These are phyloP conservation scores for Penicillium longicatenatum DNA, from an alignment of 495 filamentous ascomycete genomes.

Conservation along the genomic window DNA sequence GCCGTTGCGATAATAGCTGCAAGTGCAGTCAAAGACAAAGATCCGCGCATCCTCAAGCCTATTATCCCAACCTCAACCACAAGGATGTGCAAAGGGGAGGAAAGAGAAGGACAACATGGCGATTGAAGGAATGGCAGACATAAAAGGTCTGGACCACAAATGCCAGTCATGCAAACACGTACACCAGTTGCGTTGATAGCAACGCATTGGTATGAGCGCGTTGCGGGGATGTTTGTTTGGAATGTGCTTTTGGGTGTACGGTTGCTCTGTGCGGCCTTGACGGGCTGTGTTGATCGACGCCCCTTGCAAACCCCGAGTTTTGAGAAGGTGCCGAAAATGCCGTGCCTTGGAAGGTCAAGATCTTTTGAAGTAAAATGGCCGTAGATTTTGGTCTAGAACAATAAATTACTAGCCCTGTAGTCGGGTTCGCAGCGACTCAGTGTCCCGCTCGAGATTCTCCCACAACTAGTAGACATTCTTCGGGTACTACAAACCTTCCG, in stretches of 20 bases:
- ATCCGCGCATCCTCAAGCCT: conserved; percentile 21
- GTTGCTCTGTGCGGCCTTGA: background rate
- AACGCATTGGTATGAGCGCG: background rate
- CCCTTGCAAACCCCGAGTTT: conserved; percentile 1
- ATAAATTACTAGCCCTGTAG: background rate
- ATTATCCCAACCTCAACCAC: background rate
- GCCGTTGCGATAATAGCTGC: conserved; percentile 14
- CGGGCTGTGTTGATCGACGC: background rate
- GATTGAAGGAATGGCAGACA: background rate
- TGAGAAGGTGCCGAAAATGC: background rate
- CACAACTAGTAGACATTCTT: background rate
- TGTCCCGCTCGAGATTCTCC: background rate
- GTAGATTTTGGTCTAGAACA: background rate
- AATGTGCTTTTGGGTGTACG: background rate
- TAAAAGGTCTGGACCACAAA: background rate
- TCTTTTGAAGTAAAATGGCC: conserved; percentile 20
- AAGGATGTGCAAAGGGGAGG: background rate
- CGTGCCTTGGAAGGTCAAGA: background rate
- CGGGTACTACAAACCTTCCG: background rate
- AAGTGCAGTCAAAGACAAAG: conserved; percentile 15
- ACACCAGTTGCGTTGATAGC: background rate
- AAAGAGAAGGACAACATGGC: background rate
- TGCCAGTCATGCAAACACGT: background rate
- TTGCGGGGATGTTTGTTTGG: conserved; percentile 3
- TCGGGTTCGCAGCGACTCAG: background rate